Percentiles rank a stretch among this genome's conserved stretches.
Conservation (phyloP, 2,329 filamentous ascomycete species). For the Curvularia verruculosa region DNA sequence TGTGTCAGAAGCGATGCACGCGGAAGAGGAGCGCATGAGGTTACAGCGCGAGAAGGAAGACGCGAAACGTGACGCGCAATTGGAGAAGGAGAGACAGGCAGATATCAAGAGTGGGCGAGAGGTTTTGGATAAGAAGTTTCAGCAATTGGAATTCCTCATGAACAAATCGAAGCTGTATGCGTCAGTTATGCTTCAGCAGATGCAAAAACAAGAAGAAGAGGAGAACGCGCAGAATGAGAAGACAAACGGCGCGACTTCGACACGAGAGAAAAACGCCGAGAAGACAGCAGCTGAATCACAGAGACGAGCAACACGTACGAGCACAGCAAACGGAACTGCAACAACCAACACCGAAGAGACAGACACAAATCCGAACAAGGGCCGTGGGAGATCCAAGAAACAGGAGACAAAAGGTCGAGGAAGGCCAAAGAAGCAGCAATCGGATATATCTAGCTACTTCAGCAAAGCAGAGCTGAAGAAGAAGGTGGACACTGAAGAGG, state of each 20-base stretch:
- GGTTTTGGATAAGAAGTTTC: slow-evolving; percentile 57
- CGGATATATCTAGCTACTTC: slow-evolving; percentile 65
- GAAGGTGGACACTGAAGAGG: slow-evolving; percentile 62
- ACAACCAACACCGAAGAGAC: slow-evolving; percentile 26
- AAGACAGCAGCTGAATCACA: slow-evolving; percentile 54
- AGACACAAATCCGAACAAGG: slow-evolving; percentile 30
- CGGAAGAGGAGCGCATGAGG: slow-evolving; percentile 56
- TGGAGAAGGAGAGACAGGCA: slow-evolving; percentile 54
- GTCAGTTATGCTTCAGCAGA: slow-evolving; percentile 59
- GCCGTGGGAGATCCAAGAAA: slow-evolving; percentile 51
- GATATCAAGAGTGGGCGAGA: slow-evolving; percentile 55
- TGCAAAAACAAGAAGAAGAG: slow-evolving; percentile 59
- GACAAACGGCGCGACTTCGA: slow-evolving; percentile 52
- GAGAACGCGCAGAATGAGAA: slow-evolving; percentile 55
- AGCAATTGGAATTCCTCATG: slow-evolving; percentile 59
- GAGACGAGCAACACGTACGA: slow-evolving; percentile 53
- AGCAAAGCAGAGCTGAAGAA: slow-evolving; percentile 64
- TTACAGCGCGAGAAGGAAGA: slow-evolving; percentile 52
- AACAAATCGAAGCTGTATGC: slow-evolving; percentile 57
- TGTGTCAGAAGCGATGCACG: slow-evolving; percentile 51
- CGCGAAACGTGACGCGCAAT: slow-evolving; percentile 51
- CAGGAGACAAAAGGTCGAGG: slow-evolving; percentile 40
- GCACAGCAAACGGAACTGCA: slow-evolving; percentile 18
- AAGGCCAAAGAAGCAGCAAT: slow-evolving; percentile 48
- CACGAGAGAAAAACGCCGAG: slow-evolving; percentile 56